Percentiles rank a stretch among this genome's conserved stretches.
phyloP scores from a whole-genome alignment of 2,329 filamentous ascomycete species.

The Microcyclosporella mali region DNA sequence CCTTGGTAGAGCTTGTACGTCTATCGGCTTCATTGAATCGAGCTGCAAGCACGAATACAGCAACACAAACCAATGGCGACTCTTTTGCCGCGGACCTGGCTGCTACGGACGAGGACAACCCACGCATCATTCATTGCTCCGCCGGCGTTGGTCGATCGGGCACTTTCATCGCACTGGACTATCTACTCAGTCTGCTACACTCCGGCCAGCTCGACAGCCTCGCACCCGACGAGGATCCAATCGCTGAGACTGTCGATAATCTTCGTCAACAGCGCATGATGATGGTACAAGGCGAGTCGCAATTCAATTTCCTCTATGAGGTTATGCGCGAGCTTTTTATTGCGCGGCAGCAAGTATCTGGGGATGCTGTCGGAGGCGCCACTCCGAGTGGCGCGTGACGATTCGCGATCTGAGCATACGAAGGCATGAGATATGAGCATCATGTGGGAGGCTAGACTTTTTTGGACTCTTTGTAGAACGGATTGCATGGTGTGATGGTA shows the following conservation, averaged over 20 bases:
- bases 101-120: conserved; percentile 45
- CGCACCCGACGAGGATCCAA: conserved; percentile 54
- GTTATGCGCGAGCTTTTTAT: conserved; percentile 63
- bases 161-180: conserved; percentile 94
- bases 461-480: too few species aligned
- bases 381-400: not conserved
- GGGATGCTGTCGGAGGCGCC: conserved; percentile 4
- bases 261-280: conserved; percentile 82
- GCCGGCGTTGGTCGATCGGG: conserved; percentile 91
- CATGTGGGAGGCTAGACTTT: too few species aligned
- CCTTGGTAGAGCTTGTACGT: conserved; percentile 63
- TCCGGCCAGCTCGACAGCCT: conserved; percentile 57
- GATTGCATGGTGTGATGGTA: too few species aligned
- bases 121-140: conserved; percentile 67
- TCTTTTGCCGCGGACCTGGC: conserved; percentile 26
- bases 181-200: conserved; percentile 75
- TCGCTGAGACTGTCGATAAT: conserved; percentile 71
- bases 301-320: conserved; percentile 84
- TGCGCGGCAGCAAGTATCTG: conserved; percentile 1
- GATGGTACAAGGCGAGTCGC: conserved; percentile 88
- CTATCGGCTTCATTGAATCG: conserved; percentile 56
- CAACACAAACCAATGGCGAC: conserved; percentile 12
- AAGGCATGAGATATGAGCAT: too few species aligned
- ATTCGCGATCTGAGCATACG: not conserved
- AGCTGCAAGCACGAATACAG: conserved; percentile 18